Evolutionary conservation across 352 stramenopile species (phyloP).

Genomic region (Phytophthora litchii): DNA sequence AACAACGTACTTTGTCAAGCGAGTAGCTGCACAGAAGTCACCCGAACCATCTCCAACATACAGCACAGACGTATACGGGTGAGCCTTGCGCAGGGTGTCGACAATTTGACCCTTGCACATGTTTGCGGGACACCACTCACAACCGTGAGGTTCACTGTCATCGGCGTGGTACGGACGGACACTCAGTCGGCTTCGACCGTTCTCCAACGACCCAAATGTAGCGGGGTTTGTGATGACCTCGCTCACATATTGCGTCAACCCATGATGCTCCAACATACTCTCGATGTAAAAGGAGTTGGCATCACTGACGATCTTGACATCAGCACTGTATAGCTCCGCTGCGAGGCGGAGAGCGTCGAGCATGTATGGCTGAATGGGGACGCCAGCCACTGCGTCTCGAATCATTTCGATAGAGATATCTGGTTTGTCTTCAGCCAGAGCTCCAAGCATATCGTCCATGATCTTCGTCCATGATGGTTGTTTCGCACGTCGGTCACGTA

Average conservation of each 20-base stretch:
- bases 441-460: conserved; percentile 67
- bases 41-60: conserved; percentile 78
- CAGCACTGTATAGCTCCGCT: conserved; percentile 40
- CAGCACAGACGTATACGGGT: conserved; percentile 52
- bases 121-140: conserved; percentile 64
- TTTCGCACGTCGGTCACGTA: conserved; percentile 30
- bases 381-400: conserved; percentile 44
- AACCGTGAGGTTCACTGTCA: conserved; percentile 48
- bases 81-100: conserved; percentile 43
- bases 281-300: conserved; percentile 84
- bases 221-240: conserved; percentile 69
- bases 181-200: conserved; percentile 36
- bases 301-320: conserved; percentile 79
- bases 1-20: conserved; percentile 44
- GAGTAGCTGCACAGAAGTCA: conserved; percentile 70
- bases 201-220: conserved; percentile 36
- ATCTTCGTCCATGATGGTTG: conserved; percentile 64
- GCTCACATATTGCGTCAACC: conserved; percentile 37
- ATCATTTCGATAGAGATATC: conserved; percentile 45
- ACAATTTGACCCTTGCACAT: conserved; percentile 87
- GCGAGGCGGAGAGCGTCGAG: conserved; percentile 65
- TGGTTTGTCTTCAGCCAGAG: conserved; percentile 47
- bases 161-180: conserved; percentile 64
- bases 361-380: conserved; percentile 72
- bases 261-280: conserved; percentile 64